Evolutionary conservation across 2,329 filamentous ascomycete genomes (phyloP).

Genomic region (Daldinia sp.): DNA sequence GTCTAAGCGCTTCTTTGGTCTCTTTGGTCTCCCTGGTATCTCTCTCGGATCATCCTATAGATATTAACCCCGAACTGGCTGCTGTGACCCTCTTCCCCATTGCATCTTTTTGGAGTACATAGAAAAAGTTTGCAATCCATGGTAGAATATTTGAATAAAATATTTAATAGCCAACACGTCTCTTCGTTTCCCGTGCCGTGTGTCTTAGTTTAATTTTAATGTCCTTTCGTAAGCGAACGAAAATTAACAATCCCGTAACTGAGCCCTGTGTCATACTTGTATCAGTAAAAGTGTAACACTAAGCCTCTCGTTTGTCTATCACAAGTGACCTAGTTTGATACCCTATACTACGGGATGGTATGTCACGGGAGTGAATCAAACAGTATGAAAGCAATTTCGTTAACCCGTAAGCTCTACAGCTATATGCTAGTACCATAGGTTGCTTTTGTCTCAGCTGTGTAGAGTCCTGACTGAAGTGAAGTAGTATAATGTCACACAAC

Average conservation of each 20-base stretch:
- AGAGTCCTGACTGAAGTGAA: no score
- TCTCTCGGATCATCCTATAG: background rate
- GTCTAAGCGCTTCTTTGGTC: slow-evolving; percentile 16
- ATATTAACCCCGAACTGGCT: background rate
- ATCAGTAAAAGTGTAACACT: background rate
- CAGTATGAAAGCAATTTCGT: no score
- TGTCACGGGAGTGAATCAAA: no score
- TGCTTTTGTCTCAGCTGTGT: no score
- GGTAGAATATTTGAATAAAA: slow-evolving; percentile 8
- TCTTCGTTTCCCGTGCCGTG: background rate
- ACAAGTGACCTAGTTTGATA: background rate
- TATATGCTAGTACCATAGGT: no score
- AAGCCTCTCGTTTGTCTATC: background rate
- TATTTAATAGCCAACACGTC: background rate
- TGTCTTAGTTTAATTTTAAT: background rate
- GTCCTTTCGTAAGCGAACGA: background rate
- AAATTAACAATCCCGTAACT: background rate
- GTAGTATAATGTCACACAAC: background rate
- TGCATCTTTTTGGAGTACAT: slow-evolving; percentile 7
- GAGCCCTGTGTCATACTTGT: background rate
- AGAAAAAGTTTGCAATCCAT: background rate
- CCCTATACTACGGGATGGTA: background rate
- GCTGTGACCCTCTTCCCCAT: background rate
- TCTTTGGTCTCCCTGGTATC: background rate
- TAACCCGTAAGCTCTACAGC: no score